These are phyloP conservation scores for Cicer chorassanicum DNA, from an alignment of 306 rosid species.

Conservation along the genomic window DNA sequence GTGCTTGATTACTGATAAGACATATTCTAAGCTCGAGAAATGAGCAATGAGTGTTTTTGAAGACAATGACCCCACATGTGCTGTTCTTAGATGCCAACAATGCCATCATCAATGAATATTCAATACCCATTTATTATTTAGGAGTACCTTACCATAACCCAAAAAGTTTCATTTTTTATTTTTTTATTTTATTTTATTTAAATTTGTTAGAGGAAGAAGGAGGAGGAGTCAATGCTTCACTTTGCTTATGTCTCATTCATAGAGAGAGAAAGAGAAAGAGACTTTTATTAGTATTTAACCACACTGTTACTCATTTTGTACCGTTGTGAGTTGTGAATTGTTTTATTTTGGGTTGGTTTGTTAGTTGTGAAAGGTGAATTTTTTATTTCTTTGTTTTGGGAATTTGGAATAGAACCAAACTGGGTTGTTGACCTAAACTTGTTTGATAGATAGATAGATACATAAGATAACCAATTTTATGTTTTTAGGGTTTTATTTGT, in stretches of 20 bases:
- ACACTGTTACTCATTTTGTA: slow-evolving; percentile 41
- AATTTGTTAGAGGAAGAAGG: not conserved
- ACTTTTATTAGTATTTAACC: slow-evolving; percentile 37
- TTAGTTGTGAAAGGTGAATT: slow-evolving; percentile 23
- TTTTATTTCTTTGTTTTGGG: slow-evolving; percentile 19
- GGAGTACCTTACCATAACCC: no score
- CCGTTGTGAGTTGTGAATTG: slow-evolving; percentile 51
- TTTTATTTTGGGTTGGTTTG: slow-evolving; percentile 48
- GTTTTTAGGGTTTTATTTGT: slow-evolving; percentile 37
- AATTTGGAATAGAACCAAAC: slow-evolving; percentile 12
- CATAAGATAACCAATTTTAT: slow-evolving; percentile 9
- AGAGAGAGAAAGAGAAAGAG: not conserved
- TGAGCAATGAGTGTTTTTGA: slow-evolving; percentile 80
- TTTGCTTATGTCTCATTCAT: slow-evolving; percentile 31
- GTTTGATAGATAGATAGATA: slow-evolving; percentile 21
- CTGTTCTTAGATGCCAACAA: slow-evolving; percentile 40
- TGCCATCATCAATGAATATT: slow-evolving; percentile 49
- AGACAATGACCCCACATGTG: slow-evolving; percentile 72
- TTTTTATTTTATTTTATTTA: not conserved
- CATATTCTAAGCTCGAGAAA: slow-evolving; percentile 61
- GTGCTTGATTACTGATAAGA: slow-evolving; percentile 19
- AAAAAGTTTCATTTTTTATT: slow-evolving; percentile 42
- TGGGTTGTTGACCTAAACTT: slow-evolving; percentile 78
- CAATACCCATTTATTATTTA: slow-evolving; percentile 6
- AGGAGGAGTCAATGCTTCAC: slow-evolving; percentile 48